Evolutionary conservation across 1,139 yeast species (phyloP).

Genomic region (Entelexis sorbosivorans): DNA sequence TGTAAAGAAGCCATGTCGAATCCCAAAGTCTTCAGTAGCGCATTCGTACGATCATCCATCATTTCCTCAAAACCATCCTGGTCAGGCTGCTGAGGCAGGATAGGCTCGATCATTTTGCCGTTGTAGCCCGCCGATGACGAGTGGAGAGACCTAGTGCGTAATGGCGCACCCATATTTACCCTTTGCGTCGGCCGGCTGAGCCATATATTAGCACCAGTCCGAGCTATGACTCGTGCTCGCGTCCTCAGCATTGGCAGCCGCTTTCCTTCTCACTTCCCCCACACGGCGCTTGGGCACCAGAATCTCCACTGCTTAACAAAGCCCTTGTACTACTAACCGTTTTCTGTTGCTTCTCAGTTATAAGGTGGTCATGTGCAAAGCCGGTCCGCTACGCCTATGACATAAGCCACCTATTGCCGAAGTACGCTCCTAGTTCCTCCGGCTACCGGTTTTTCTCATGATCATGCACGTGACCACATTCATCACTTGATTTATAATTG

Average conservation of each 20-base stretch:
- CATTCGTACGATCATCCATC: conserved; percentile 22
- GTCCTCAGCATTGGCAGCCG: background rate
- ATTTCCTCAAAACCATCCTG: conserved; percentile 20
- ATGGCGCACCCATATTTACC: too few relatives aligned
- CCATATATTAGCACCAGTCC: background rate
- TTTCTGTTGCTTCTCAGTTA: background rate
- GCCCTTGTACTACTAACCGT: background rate
- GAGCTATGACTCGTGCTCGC: background rate
- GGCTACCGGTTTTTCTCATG: too few relatives aligned
- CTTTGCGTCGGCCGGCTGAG: background rate
- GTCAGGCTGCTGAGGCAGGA: conserved; percentile 7
- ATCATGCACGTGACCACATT: too few relatives aligned
- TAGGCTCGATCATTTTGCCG: conserved; percentile 9
- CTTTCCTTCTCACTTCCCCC: background rate
- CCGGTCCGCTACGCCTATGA: too few relatives aligned
- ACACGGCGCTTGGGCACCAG: background rate
- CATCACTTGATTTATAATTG: too few relatives aligned
- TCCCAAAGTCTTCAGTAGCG: conserved; percentile 17
- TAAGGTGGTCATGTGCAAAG: background rate
- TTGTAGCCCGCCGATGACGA: background rate
- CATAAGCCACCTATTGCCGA: too few relatives aligned
- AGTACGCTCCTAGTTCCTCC: too few relatives aligned
- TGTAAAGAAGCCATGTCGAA: background rate
- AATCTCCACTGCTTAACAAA: background rate
- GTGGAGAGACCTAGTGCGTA: background rate